Base-by-base conservation (phyloP, 495 filamentous ascomycete genomes). In the Coniosporium apollinis region DNA sequence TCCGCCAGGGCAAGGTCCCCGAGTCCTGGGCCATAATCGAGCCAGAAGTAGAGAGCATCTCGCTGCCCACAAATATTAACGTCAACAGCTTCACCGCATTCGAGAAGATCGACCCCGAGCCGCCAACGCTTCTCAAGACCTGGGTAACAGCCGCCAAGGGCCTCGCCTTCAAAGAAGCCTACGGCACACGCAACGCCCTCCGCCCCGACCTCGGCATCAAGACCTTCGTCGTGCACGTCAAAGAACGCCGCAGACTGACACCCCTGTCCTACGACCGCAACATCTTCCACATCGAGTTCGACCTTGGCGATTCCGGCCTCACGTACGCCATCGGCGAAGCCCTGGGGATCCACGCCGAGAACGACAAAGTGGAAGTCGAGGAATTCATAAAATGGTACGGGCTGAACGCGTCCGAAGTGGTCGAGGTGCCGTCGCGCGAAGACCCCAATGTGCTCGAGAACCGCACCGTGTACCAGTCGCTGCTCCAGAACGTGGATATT, bases 251-350 rank as follows among this genome's bases (percentile, higher is more conserved):
- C 37, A 70, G 89, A 29, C 69, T 97, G 30, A 97, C 89, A 0
- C 89, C 89, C 14, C 47, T 56, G 30, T 76, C 78, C 8, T 97
- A 97, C 55, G 87, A 94, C 54, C 82, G 89, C 21, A 96, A 97
- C 64, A 94, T 97, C 57, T 97, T 97, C 78, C 89, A 97, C 62
- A 96, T 97, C 45, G 89, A 97, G 57, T 97, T 97, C 51, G 89
- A 94, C 54, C 70, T 96, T 14, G 85, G 84, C 32, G 60, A 74
- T 46, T 89, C 85, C 22, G 85, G 84, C 29, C 73, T 97, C 39
- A 89, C 69, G 16, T 97, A 97, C 56, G 82, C 91, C 44, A 96
- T 97, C 51, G 89, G 89, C 35, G 91, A 97, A 58, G 89, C 89
- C n/a, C 77, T 97, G 7, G 89, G 89, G 44, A 83, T 97, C 39